Conservation (phyloP, 73 alveolate genomes). For the Loxodes magnus region DNA sequence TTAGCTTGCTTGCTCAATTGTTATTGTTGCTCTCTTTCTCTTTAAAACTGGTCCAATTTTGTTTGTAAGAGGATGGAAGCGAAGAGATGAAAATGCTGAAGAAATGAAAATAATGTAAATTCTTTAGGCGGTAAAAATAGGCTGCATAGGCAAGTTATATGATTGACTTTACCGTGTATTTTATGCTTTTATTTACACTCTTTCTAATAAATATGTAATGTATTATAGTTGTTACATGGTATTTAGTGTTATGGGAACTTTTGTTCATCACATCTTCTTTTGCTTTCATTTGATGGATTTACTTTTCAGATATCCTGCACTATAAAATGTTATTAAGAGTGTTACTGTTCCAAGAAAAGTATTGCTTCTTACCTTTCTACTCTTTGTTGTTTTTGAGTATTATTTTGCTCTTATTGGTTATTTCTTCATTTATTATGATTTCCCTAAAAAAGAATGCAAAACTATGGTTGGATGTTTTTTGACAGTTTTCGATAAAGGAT, state of each 20-base stretch:
- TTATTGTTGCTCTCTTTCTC: constrained; percentile 29
- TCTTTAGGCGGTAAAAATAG: constrained; percentile 1
- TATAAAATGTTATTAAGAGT: constrained; percentile 77
- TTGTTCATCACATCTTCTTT: constrained; percentile 68
- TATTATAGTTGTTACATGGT: constrained; percentile 66
- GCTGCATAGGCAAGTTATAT: background rate
- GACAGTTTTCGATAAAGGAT: constrained; percentile 68
- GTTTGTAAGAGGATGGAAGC: constrained; percentile 11
- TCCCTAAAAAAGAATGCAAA: constrained; percentile 73
- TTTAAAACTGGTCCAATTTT: constrained; percentile 38
- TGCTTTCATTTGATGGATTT: constrained; percentile 79
- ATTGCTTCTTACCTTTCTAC: constrained; percentile 70
- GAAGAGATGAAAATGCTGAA: constrained; percentile 6
- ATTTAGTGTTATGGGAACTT: constrained; percentile 74
- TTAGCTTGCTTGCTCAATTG: constrained; percentile 17
- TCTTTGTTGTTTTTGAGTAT: constrained; percentile 72
- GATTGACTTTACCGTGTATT: background rate
- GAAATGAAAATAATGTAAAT: constrained; percentile 9
- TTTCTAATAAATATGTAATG: constrained; percentile 40
- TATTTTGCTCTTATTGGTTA: constrained; percentile 72
- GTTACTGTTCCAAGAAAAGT: constrained; percentile 73
- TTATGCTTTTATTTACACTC: constrained; percentile 15
- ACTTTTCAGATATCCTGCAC: constrained; percentile 58
- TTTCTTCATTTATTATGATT: constrained; percentile 54
- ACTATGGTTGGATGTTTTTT: constrained; percentile 61